phyloP scores from a whole-genome alignment of 2,329 filamentous ascomycete species.

The Lecanicillium sp. region DNA sequence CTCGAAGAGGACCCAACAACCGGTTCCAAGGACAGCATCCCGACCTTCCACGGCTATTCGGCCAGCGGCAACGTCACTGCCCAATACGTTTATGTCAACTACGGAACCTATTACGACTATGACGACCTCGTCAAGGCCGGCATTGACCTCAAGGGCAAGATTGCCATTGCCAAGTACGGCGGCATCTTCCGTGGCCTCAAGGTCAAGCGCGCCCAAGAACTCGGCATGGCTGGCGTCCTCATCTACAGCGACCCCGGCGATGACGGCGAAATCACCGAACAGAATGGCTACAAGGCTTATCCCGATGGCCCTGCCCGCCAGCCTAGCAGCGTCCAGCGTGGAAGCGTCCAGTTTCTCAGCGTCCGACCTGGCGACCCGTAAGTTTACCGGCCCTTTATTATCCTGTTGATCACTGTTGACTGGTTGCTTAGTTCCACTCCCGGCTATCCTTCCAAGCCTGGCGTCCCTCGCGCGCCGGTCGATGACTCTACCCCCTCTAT shows the following conservation, averaged over 20 bases:
- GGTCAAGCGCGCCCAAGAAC: slow-evolving; percentile 83
- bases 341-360: slow-evolving; percentile 77
- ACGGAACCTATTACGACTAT: slow-evolving; percentile 79
- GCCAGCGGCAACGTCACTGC: slow-evolving; percentile 87
- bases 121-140: slow-evolving; percentile 72
- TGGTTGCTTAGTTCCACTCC: slow-evolving; percentile 58
- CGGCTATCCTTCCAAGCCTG: slow-evolving; percentile 88
- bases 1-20: slow-evolving; percentile 77
- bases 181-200: slow-evolving; percentile 84
- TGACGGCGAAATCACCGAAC: slow-evolving; percentile 73
- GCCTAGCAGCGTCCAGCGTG: slow-evolving; percentile 82
- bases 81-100: slow-evolving; percentile 83
- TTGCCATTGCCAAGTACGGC: slow-evolving; percentile 81
- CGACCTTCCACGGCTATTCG: slow-evolving; percentile 92
- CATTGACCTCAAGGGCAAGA: slow-evolving; percentile 72
- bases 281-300: slow-evolving; percentile 72
- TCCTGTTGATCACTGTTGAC: slow-evolving; percentile 9
- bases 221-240: slow-evolving; percentile 79
- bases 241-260: slow-evolving; percentile 87
- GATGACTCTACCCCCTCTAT: slow-evolving; percentile 70
- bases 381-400: slow-evolving; percentile 6
- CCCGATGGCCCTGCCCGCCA: slow-evolving; percentile 82
- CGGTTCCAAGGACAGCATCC: slow-evolving; percentile 62
- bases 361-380: slow-evolving; percentile 61
- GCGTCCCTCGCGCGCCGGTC: slow-evolving; percentile 66